Base-by-base conservation (phyloP, 495 filamentous ascomycete species). In the Xylona heveae region DNA sequence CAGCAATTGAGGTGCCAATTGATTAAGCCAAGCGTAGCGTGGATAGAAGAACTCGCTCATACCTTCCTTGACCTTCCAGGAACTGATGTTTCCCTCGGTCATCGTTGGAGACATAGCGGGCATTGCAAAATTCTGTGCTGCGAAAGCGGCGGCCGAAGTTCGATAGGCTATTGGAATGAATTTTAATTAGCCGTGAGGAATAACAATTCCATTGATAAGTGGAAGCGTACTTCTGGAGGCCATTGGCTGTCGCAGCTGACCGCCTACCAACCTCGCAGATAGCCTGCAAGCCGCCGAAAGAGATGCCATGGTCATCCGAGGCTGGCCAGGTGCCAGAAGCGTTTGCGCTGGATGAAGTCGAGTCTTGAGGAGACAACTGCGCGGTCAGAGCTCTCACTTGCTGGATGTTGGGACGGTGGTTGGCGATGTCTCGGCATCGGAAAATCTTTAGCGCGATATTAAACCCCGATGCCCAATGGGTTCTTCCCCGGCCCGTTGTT, bases 51-150 rank as follows among this genome's bases (percentile, higher is more conserved):
- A 14, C 16, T 3, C 10, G 2, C 20, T 27, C 38, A 18, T 43
- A 63, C 74, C 76, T 55, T 83, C 78, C 42, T 78, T 79, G 26
- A 83, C 55, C 42, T 64, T 74, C 78, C 78, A 84, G 32, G 44
- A 62, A 15, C 71, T 61, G 41, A 84, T 83, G 43, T 78, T 79
- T 16, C 78, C 78, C 48, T 84, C 78, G 25, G 78, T 84, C 78
- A 84, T 84, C 8, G 78, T 84, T 17, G 78, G 78, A 13, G 74
- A 80, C 31, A 85, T 56, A n/a, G 78, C 77, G 4, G 78, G 78
- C 79, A 85, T 84, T 19, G 68, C 78, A 48, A 83, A 75, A 42
- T 78, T 79, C 30, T 75, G 68, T 9, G 77, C 78, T 12, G 71
- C 78, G 37, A 68, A 53, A 19, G 47, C 49, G 6, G 57, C 47